A percentile compares a stretch with the other conserved stretches of the same genome.
These are phyloP conservation scores for Kuraishia hungarica DNA, from an alignment of 805 yeast genomes.

Conservation along the genomic window DNA sequence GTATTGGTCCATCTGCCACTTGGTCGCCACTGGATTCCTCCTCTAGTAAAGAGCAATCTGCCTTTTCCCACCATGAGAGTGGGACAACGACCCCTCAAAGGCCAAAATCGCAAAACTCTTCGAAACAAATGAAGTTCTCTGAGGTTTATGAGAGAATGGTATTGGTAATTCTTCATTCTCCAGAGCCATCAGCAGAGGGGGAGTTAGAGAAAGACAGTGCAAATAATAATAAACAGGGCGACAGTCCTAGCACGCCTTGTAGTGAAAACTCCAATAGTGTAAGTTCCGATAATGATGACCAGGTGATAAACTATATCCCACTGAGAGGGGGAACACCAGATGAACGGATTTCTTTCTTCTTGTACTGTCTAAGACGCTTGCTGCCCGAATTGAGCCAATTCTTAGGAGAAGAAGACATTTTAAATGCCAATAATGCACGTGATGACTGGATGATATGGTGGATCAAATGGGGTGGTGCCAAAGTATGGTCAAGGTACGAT, in stretches of 20 bases:
- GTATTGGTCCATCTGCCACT: background rate
- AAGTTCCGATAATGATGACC: background rate
- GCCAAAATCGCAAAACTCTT: constrained; percentile 14
- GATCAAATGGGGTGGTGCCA: constrained; percentile 85
- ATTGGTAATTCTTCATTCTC: constrained; percentile 67
- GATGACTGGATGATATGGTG: constrained; percentile 95
- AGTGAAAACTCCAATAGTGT: no score
- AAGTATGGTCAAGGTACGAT: constrained; percentile 73
- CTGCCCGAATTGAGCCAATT: constrained; percentile 73
- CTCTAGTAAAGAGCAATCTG: background rate
- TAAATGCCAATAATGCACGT: constrained; percentile 51
- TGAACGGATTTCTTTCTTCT: constrained; percentile 60
- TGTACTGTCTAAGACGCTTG: constrained; percentile 49
- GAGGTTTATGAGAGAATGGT: constrained; percentile 65
- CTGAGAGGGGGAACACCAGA: constrained; percentile 56
- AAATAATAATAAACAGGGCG: no score
- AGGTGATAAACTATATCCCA: constrained; percentile 27
- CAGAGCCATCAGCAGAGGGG: constrained; percentile 30
- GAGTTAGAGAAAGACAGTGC: constrained; percentile 5
- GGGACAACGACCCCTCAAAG: background rate
- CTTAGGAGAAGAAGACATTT: constrained; percentile 72
- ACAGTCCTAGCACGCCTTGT: no score
- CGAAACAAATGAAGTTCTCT: constrained; percentile 38
- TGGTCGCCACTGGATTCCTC: background rate
- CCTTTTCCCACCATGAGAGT: background rate